Evolutionary conservation across 768 basidiomycete species (phyloP).

Genomic region (Baorangia bicolor): DNA sequence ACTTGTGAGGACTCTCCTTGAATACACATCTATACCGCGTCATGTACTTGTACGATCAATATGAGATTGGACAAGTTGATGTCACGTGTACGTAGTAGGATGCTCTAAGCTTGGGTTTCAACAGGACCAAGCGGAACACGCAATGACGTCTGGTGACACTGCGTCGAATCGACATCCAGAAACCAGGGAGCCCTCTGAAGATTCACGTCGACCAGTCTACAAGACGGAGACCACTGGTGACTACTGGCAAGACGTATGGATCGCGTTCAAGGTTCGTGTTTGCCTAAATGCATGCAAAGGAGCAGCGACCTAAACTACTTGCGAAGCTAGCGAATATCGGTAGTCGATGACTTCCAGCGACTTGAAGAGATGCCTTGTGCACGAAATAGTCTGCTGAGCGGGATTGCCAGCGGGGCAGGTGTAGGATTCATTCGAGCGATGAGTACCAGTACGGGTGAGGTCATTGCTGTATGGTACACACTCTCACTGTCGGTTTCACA

Average conservation of each 20-base stretch:
- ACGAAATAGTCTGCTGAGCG: slow-evolving; percentile 68
- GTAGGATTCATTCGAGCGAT: slow-evolving; percentile 74
- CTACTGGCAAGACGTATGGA: slow-evolving; percentile 33
- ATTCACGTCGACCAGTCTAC: slow-evolving; percentile 24
- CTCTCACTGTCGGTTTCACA: slow-evolving; percentile 8
- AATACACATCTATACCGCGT: background rate
- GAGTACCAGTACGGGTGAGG: slow-evolving; percentile 50
- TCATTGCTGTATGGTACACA: background rate
- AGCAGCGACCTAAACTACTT: slow-evolving; percentile 12
- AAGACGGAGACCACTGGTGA: slow-evolving; percentile 32
- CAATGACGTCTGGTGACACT: slow-evolving; percentile 12
- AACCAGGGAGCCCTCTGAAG: slow-evolving; percentile 1
- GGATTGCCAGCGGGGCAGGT: slow-evolving; percentile 78
- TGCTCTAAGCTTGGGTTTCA: too few species aligned
- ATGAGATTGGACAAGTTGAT: too few species aligned
- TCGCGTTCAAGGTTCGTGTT: slow-evolving; percentile 31
- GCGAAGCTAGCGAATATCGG: slow-evolving; percentile 46
- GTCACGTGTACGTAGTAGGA: too few species aligned
- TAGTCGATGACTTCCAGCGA: slow-evolving; percentile 53
- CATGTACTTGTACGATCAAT: too few species aligned
- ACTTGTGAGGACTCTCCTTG: background rate
- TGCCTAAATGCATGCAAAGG: background rate
- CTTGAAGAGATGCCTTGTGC: slow-evolving; percentile 76
- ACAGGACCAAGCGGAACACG: background rate
- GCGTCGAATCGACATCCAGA: slow-evolving; percentile 3